Evolutionary conservation across 345 rosid genomes (phyloP).

Genomic region (Corymbia maculata): DNA sequence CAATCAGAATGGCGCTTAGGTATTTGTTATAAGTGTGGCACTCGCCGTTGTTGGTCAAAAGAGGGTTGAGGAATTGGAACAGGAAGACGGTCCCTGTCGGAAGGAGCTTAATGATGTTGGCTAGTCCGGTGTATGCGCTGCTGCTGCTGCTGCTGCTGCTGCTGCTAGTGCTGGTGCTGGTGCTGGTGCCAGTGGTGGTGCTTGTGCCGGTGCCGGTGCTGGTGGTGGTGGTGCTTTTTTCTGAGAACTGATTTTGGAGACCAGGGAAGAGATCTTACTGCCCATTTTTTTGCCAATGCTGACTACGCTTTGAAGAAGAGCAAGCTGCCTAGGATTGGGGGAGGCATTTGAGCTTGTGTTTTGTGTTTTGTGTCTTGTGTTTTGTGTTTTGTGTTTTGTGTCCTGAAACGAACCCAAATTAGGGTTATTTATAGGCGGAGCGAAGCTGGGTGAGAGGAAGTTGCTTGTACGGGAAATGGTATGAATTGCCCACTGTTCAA

Average conservation of each 20-base stretch:
- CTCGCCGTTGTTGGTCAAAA: slow-evolving; percentile 56
- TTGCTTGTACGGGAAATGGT: slow-evolving; percentile 8
- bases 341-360: background rate
- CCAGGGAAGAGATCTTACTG: background rate
- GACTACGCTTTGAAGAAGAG: background rate
- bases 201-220: background rate
- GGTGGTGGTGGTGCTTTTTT: slow-evolving; percentile 8
- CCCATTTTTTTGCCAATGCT: background rate
- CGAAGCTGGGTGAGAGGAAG: background rate
- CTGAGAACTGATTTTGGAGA: background rate
- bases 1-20: slow-evolving; percentile 40
- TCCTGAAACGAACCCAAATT: background rate
- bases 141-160: background rate
- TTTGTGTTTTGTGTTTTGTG: background rate
- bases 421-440: background rate
- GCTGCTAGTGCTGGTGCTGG: background rate
- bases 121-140: slow-evolving; percentile 42
- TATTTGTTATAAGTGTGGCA: slow-evolving; percentile 48
- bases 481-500: background rate
- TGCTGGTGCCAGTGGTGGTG: background rate
- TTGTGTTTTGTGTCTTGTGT: background rate
- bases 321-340: background rate
- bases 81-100: slow-evolving; percentile 82
- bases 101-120: slow-evolving; percentile 68
- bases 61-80: slow-evolving; percentile 74